Conservation (phyloP, 2,329 filamentous ascomycete species). For the Trichophyton verrucosum region DNA sequence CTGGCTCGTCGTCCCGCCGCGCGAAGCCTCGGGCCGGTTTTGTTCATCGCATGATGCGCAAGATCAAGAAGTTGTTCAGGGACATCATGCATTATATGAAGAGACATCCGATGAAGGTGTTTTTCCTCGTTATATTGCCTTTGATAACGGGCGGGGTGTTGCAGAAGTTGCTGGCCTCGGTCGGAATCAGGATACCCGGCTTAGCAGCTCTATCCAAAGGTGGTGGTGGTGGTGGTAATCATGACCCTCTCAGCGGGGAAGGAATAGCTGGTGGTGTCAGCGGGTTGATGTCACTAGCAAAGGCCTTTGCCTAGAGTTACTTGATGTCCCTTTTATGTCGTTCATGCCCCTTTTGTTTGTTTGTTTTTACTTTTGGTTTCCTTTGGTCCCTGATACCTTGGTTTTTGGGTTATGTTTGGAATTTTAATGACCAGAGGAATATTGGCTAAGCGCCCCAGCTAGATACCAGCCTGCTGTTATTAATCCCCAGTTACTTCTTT, state of each 20-base stretch:
- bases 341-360: background rate
- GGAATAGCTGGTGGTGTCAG: slow-evolving; percentile 23
- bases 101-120: slow-evolving; percentile 73
- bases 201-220: slow-evolving; percentile 26
- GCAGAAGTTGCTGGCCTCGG: slow-evolving; percentile 60
- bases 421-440: background rate
- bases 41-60: slow-evolving; percentile 57
- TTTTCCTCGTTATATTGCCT: slow-evolving; percentile 77
- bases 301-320: slow-evolving; percentile 39
- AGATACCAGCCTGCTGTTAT: background rate
- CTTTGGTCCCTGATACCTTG: background rate
- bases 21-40: slow-evolving; percentile 67
- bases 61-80: slow-evolving; percentile 65
- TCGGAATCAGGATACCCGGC: slow-evolving; percentile 64
- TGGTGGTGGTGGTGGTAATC: slow-evolving; percentile 17
- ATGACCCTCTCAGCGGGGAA: slow-evolving; percentile 17
- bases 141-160: slow-evolving; percentile 73
- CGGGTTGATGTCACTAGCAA: slow-evolving; percentile 39
- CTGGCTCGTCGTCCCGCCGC: slow-evolving; percentile 57
- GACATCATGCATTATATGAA: slow-evolving; percentile 73
- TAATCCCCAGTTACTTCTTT: background rate
- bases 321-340: background rate
- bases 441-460: background rate
- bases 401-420: background rate
- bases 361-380: background rate